These are phyloP conservation scores for Corymbia citriodora DNA, from an alignment of 441 rosid species.

Conservation along the genomic window DNA sequence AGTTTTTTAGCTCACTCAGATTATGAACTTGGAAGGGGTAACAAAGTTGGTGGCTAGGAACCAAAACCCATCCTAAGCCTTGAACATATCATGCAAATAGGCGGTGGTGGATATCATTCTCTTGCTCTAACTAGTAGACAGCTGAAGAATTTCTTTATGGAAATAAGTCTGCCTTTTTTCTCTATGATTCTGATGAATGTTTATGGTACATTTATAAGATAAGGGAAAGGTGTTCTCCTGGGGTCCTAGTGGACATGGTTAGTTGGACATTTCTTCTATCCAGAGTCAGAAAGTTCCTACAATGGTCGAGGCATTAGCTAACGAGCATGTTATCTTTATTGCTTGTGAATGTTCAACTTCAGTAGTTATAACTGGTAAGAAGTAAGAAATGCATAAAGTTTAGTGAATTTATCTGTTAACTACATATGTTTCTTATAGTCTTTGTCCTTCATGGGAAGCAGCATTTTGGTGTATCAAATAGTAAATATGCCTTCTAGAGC, in stretches of 20 bases:
- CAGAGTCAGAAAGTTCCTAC: conserved; percentile 48
- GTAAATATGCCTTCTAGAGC: background rate
- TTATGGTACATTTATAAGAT: conserved; percentile 31
- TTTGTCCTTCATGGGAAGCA: background rate
- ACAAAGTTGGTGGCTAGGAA: conserved; percentile 78
- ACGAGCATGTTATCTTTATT: conserved; percentile 45
- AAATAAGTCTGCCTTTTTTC: background rate
- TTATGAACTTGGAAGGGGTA: conserved; percentile 88
- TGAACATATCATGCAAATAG: conserved; percentile 61
- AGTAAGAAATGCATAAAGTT: background rate
- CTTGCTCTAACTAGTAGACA: conserved; percentile 75
- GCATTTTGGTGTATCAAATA: background rate
- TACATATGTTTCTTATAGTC: background rate
- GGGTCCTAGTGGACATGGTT: conserved; percentile 97
- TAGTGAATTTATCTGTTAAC: background rate
- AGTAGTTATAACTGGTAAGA: conserved; percentile 72
- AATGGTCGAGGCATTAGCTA: conserved; percentile 55
- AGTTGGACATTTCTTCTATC: conserved; percentile 63
- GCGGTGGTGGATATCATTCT: conserved; percentile 87
- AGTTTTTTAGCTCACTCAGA: too few species aligned
- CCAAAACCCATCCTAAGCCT: conserved; percentile 67
- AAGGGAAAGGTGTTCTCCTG: conserved; percentile 84
- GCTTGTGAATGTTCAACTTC: conserved; percentile 88
- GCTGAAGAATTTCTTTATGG: background rate
- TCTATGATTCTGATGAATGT: background rate